phyloP scores from a whole-genome alignment of 2,329 filamentous ascomycete species.

The Beauveria australis region DNA sequence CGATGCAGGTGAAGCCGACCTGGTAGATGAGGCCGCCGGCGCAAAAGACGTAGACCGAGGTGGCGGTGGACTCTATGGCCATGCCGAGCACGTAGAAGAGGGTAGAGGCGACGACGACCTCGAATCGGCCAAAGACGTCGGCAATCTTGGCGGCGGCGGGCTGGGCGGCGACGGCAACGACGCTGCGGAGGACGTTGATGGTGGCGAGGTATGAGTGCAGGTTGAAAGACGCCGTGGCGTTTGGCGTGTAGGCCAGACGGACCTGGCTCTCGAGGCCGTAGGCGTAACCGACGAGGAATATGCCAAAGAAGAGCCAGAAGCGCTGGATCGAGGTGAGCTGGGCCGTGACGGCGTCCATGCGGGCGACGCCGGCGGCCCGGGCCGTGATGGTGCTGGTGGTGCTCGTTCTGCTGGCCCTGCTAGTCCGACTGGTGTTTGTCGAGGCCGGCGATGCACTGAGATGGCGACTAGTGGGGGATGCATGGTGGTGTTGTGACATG shows the following conservation, averaged over 20 bases:
- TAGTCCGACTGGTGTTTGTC: background rate
- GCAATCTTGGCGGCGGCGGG: conserved; percentile 54
- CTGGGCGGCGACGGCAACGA: conserved; percentile 51
- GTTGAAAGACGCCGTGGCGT: conserved; percentile 43
- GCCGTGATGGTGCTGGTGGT: background rate
- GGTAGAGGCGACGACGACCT: conserved; percentile 47
- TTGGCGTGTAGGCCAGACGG: conserved; percentile 44
- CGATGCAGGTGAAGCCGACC: conserved; percentile 49
- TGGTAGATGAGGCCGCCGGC: conserved; percentile 48
- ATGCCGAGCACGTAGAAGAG: conserved; percentile 48
- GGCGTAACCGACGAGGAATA: conserved; percentile 53
- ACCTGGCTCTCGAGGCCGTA: conserved; percentile 50
- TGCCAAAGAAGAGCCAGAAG: conserved; percentile 42
- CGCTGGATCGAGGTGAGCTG: conserved; percentile 39
- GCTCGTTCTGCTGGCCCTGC: background rate
- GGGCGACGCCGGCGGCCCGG: conserved; percentile 36
- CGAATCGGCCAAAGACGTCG: conserved; percentile 54
- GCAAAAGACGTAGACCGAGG: conserved; percentile 40
- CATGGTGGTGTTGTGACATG: conserved; percentile 1
- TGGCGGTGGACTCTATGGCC: conserved; percentile 43
- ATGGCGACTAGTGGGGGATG: background rate
- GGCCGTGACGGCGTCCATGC: conserved; percentile 41
- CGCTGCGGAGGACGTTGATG: conserved; percentile 48
- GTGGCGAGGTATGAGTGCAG: conserved; percentile 50
- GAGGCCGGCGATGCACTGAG: background rate